Base-by-base conservation (phyloP, 352 stramenopile species). In the Pythium periplocum region DNA sequence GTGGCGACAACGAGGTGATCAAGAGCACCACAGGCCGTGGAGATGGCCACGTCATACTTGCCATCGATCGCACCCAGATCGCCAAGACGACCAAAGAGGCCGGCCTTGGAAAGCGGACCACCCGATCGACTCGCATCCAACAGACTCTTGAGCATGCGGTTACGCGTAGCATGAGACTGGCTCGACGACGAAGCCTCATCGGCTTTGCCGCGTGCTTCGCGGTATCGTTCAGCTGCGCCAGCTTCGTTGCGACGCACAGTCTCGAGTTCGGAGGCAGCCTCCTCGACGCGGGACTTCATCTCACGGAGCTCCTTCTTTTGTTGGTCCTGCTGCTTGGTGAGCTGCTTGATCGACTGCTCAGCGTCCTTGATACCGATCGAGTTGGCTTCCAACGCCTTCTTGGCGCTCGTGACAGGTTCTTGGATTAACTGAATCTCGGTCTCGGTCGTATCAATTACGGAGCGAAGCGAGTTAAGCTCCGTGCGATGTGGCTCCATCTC, bases 1-100 rank as follows among this genome's bases (percentile, higher is more conserved):
- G 93, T 98, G 38, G 98, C 90, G 1, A 99, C 96, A 2, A 99
- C 97, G 54, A 99, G 83, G 55, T 99, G 82, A 63, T 99, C 96
- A 2, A 99, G 73, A 51, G 90, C 91, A 37, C 87, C 82, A 64
- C 96, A 99, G 0, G 97, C 96, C 33, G 97, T 99, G 5, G 95
- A 99, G 47, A 99, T 95, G 17, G 97, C 97, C 35, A 99, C 93
- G 70, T 99, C 97, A 66, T 98, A 99, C 51, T 98, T 87, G 45
- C 73, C 78, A 49, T 95, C 80, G 62, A 99, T 98, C 1, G 87
- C 84, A 17, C 96, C 97, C 44, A 99, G 79, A 64, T 99, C 97
- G 31, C 97, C 97, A 1, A 99, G 78, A 59, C 97, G 92, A 34
- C 97, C 97, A 42, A 90, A 89, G 3, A 99, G 67, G 5, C 96